Conservation (phyloP, 192 early-diverging fungal genomes). For the Diversispora eburnea region DNA sequence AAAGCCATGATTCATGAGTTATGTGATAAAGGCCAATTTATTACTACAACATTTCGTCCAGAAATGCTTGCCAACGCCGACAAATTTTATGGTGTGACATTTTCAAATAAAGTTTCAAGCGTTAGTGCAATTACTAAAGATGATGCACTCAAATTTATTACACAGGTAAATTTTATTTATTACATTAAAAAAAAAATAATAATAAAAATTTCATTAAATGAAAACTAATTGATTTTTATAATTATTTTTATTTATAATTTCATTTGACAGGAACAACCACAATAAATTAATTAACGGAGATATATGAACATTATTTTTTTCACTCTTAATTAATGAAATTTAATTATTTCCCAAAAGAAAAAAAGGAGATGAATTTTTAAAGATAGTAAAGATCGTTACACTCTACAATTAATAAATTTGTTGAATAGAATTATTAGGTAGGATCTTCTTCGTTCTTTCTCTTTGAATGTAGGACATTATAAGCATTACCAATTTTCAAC, state of each 20-base stretch:
- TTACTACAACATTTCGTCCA: constrained; percentile 97
- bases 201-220: background rate
- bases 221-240: background rate
- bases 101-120: constrained; percentile 90
- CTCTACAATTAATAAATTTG: no score
- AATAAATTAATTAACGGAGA: background rate
- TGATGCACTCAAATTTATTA: constrained; percentile 66
- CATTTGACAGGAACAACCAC: constrained; percentile 10
- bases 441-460: no score
- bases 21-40: constrained; percentile 85
- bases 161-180: constrained; percentile 40
- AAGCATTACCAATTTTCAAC: no score
- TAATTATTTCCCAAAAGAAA: no score
- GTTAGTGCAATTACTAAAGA: constrained; percentile 73
- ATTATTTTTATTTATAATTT: background rate
- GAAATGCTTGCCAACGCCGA: constrained; percentile 89
- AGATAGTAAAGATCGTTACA: no score
- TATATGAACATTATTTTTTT: background rate
- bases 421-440: no score
- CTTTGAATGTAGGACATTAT: no score
- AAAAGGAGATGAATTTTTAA: no score
- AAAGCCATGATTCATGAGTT: constrained; percentile 86
- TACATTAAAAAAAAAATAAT: background rate
- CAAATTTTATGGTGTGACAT: constrained; percentile 98
- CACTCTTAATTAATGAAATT: no score